phyloP scores from a whole-genome alignment of 768 basidiomycete species.

The Leccinum longicurvipes region DNA sequence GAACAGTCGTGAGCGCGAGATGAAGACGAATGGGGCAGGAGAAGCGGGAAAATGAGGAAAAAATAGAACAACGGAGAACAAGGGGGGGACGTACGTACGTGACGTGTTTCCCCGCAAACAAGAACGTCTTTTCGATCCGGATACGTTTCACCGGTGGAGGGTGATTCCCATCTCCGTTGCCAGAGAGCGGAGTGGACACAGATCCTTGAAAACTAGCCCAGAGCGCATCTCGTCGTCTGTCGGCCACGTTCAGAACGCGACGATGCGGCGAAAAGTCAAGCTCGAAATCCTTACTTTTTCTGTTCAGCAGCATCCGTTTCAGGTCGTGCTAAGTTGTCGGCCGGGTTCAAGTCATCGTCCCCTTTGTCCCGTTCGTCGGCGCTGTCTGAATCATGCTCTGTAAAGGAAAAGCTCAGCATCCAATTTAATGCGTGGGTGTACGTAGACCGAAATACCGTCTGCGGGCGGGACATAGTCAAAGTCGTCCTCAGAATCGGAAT shows the following conservation, averaged over 20 bases:
- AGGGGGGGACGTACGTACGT: conserved; percentile 50
- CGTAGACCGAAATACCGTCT: conserved; percentile 29
- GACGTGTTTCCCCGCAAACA: conserved; percentile 75
- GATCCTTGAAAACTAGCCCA: conserved; percentile 73
- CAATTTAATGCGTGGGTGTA: background rate
- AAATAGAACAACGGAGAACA: background rate
- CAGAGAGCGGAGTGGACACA: conserved; percentile 32
- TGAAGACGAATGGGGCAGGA: background rate
- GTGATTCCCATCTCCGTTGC: background rate
- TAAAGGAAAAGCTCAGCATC: background rate
- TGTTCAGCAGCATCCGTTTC: conserved; percentile 39
- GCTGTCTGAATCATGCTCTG: conserved; percentile 35
- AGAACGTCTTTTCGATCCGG: conserved; percentile 65
- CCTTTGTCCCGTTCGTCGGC: conserved; percentile 38
- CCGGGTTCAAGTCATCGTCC: conserved; percentile 18
- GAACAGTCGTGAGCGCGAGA: background rate
- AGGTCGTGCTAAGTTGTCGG: conserved; percentile 7
- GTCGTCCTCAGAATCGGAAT: conserved; percentile 67
- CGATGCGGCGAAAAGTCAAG: background rate
- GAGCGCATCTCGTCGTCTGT: conserved; percentile 57
- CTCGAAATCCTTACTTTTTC: conserved; percentile 39
- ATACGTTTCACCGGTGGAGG: conserved; percentile 43
- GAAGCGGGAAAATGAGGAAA: background rate
- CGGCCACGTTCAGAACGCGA: background rate
- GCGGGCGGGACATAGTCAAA: conserved; percentile 59